Base-by-base conservation (phyloP, 2,329 filamentous ascomycete genomes). In the Fusarium austroafricanum region DNA sequence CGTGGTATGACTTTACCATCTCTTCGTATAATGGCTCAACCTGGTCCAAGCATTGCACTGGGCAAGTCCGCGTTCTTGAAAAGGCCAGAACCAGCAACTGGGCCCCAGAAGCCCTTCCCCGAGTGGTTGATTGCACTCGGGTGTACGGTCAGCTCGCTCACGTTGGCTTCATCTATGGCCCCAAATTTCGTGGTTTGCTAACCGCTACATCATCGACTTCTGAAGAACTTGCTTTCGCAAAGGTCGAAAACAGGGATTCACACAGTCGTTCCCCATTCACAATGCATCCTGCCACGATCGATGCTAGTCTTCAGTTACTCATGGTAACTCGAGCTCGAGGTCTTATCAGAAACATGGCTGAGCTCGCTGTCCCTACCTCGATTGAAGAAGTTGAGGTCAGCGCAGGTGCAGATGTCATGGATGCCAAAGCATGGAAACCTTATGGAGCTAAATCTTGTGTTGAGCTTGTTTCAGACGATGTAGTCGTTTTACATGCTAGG, bases 11-110 rank as follows among this genome's bases (percentile, higher is more conserved):
- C 11, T 67, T 68, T 14, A 49, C 55, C 4, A 33, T 68, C 15
- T 50, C 55, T 0, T 68, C 65, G 0, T 64, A 55, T 6, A 56
- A 60, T 6, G 59, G 63, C 0, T 56, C 60, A 17, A 6, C 38
- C 2, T 67, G 65, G 65, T 53, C 54, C 17, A 67, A 47, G 44
- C 55, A 68, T 17, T 67, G 65, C 4, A 46, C 50, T 7, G 63
- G 65, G 3, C 55, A 53, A 14, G 62, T 67, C 10, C 44, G 57
- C 52, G 14, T 61, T 6, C 52, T 57, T 6, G 18, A 35, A 5
- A 43, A 18, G 2, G 18, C 3, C 8, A 45, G 20, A 4, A 7
- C 4, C 10, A 43, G 50, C 17, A 17, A 18, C 6, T 61, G 50
- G 61, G 10, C 10, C 3, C 18, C 45, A 3, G 50, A 61, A 17